Evolutionary conservation across 495 filamentous ascomycete genomes (phyloP), one percentile per base, ranked within the genome.

Genomic region (Penicillium canariense): DNA sequence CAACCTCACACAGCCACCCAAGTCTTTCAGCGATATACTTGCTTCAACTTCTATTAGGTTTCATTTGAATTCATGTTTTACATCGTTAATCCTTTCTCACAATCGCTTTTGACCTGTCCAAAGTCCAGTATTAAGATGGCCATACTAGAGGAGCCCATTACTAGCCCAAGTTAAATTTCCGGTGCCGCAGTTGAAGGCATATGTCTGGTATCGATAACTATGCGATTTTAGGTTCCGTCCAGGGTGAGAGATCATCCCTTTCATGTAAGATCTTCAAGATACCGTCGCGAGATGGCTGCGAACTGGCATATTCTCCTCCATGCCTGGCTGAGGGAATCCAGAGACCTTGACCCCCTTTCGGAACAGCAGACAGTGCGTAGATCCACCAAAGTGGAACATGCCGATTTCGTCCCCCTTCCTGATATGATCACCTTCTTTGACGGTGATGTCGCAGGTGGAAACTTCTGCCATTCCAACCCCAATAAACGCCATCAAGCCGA

Each of bases 341-440:
- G 64, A 52, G 4, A 69, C 50, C 36, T 69, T 43, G 4, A 69
- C 64, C 20, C 56, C 59, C 48, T 65, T 65, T 20, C 62, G 50
- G 54, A 89, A 88, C 1, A 89, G 56, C 58, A 89, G 55, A 53
- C 81, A 85, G 57, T 87, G 78, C 5, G 80, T 83, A 9, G 78
- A 83, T 4, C 87, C 87, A 12, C 87, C 87, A 68, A 85, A 89
- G 64, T 89, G 86, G 65, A 89, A 89, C 85, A 87, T 88, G 18
- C 86, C 87, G 34, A 83, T 68, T 65, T 87, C 68, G 8, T 89
- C 81, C 14, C 86, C 87, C 69, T 88, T 89, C 11, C 65, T 68
- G 9, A 89, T 58, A 30, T 73, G 70, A 63, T 88, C 75, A 0
- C 85, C 87, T 45, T 81, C 76, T 51, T 71, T 69, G 1, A 87